Percentiles rank a stretch among this genome's conserved stretches.
phyloP scores from a whole-genome alignment of 2,329 filamentous ascomycete species.

The Aspergillus novofumigatus region DNA sequence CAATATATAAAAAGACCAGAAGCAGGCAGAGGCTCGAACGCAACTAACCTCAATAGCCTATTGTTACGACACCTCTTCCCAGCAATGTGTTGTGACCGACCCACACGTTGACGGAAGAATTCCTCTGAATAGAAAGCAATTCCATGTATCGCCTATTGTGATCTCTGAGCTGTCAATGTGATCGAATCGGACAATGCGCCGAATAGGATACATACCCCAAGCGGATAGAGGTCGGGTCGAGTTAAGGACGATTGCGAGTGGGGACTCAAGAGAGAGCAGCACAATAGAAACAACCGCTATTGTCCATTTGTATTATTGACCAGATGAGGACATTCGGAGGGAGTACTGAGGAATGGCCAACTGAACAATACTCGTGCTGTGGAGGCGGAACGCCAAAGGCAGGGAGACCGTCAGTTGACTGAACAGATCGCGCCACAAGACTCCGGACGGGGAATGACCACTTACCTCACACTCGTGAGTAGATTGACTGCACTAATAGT shows the following conservation, averaged over 20 bases:
- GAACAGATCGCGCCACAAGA: neutral
- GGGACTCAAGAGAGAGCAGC: neutral
- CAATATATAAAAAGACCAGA: neutral
- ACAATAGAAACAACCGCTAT: neutral
- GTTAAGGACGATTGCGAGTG: neutral
- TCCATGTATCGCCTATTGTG: neutral
- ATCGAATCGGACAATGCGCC: neutral
- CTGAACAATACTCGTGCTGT: neutral
- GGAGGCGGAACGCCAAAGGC: neutral
- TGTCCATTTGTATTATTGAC: neutral
- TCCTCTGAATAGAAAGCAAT: neutral
- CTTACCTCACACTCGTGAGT: constrained; percentile 3
- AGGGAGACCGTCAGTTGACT: neutral
- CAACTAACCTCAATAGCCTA: neutral
- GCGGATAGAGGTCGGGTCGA: neutral
- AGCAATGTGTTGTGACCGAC: neutral
- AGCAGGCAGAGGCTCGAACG: neutral
- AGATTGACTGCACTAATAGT: neutral
- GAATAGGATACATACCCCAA: neutral
- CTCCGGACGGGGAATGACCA: constrained; percentile 5
- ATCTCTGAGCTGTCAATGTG: neutral
- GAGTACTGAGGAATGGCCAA: neutral
- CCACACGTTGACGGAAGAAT: neutral
- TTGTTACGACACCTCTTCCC: neutral
- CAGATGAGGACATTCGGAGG: neutral